phyloP scores from a whole-genome alignment of 2,329 filamentous ascomycete species.

The Trichoderma sp. region DNA sequence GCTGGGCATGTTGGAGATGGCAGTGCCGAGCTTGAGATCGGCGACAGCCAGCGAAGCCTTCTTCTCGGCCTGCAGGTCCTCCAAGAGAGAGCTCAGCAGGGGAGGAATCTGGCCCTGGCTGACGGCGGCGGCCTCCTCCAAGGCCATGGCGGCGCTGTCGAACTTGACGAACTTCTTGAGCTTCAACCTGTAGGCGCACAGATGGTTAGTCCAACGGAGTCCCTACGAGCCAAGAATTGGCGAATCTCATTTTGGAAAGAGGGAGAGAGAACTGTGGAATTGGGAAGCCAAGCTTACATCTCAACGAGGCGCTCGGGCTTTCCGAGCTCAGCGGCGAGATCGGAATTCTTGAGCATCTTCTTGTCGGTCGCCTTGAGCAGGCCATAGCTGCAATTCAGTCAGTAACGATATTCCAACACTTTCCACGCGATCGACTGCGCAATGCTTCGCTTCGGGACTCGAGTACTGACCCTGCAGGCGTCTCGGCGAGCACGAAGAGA shows the following conservation, averaged over 20 bases:
- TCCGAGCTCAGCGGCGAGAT: slow-evolving; percentile 72
- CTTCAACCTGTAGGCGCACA: slow-evolving; percentile 66
- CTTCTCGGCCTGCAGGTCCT: slow-evolving; percentile 94
- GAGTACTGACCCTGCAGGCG: slow-evolving; percentile 71
- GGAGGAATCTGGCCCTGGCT: slow-evolving; percentile 95
- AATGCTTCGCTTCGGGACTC: neutral
- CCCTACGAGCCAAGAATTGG: neutral
- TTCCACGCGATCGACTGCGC: slow-evolving; percentile 3
- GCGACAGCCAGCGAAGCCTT: slow-evolving; percentile 93
- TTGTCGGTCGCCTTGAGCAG: slow-evolving; percentile 98
- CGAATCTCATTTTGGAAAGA: neutral
- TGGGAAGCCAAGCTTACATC: slow-evolving; percentile 60
- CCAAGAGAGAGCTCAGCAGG: slow-evolving; percentile 77
- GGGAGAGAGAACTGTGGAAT: slow-evolving; percentile 34
- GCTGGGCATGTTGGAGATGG: slow-evolving; percentile 88
- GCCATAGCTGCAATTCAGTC: slow-evolving; percentile 71
- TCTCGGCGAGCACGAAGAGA: slow-evolving; percentile 92
- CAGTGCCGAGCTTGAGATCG: slow-evolving; percentile 86
- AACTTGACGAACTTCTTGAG: slow-evolving; percentile 98
- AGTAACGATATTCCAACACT: slow-evolving; percentile 32
- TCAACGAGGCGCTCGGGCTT: slow-evolving; percentile 83
- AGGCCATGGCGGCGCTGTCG: slow-evolving; percentile 84
- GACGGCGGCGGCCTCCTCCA: slow-evolving; percentile 86
- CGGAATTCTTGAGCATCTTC: slow-evolving; percentile 90
- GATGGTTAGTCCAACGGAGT: slow-evolving; percentile 20